These are phyloP conservation scores for Rhododendron simsii DNA, from an alignment of 148 eudicot genomes.

Conservation along the genomic window DNA sequence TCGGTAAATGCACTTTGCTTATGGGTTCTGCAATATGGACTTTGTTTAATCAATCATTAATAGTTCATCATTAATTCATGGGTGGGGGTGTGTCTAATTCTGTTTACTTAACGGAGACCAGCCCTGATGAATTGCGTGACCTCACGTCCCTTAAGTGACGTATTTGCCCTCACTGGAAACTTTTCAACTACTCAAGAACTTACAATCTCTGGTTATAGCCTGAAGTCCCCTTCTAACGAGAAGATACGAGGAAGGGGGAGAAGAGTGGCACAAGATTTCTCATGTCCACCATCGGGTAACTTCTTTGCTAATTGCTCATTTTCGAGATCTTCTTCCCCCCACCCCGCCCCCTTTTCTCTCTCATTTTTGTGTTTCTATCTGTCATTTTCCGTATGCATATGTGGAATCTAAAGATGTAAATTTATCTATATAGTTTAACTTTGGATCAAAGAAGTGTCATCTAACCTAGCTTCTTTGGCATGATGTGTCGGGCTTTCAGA, in stretches of 20 bases:
- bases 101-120: no score
- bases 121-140: no score
- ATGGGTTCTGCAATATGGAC: no score
- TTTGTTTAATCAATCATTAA: no score
- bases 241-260: no score
- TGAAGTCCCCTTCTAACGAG: no score
- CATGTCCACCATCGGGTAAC: neutral
- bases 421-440: no score
- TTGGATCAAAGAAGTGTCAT: neutral
- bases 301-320: neutral
- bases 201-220: neutral
- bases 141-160: neutral
- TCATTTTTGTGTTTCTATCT: neutral
- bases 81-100: no score
- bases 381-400: neutral
- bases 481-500: neutral
- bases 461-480: neutral
- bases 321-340: neutral
- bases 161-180: neutral
- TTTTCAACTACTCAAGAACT: neutral
- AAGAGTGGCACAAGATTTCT: neutral
- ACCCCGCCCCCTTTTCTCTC: no score
- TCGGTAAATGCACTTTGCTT: no score
- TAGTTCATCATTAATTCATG: no score
- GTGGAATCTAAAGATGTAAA: neutral